phyloP scores from a whole-genome alignment of 1,284 basidiomycete genomes.

The Cutaneotrichosporon sp. region DNA sequence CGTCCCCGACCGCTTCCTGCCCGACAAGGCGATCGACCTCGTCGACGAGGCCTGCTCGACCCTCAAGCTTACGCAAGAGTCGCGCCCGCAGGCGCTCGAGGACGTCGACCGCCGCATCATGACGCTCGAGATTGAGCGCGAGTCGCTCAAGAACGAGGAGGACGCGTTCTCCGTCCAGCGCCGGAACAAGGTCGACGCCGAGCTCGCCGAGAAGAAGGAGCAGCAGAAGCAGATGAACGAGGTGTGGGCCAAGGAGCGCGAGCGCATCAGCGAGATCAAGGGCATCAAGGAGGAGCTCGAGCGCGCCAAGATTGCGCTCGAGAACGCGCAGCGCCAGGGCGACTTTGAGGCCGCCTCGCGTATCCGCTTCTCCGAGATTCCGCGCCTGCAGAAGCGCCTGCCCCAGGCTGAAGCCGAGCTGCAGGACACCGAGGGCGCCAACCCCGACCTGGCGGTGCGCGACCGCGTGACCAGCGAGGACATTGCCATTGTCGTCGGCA shows the following conservation, averaged over 20 bases:
- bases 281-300: conserved; percentile 75
- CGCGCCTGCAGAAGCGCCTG: conserved; percentile 72
- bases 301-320: conserved; percentile 78
- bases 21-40: conserved; percentile 82
- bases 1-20: conserved; percentile 80
- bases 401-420: conserved; percentile 64
- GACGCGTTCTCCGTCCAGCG: conserved; percentile 80
- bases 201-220: conserved; percentile 67
- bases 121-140: conserved; percentile 85
- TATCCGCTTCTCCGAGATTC: conserved; percentile 80
- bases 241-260: conserved; percentile 76
- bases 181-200: conserved; percentile 61
- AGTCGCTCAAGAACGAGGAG: conserved; percentile 83
- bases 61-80: conserved; percentile 86
- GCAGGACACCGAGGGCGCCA: conserved; percentile 55
- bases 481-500: conserved; percentile 85
- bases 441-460: conserved; percentile 66
- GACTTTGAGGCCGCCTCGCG: conserved; percentile 79
- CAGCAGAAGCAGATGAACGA: conserved; percentile 66
- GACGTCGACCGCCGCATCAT: conserved; percentile 78
- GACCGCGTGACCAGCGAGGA: conserved; percentile 86
- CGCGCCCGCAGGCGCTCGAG: conserved; percentile 84
- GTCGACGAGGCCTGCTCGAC: conserved; percentile 88
- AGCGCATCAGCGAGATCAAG: conserved; percentile 74
- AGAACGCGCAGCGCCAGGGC: conserved; percentile 82